Conservation (phyloP, 1,139 yeast genomes). For the Saccharomyces hybrid region DNA sequence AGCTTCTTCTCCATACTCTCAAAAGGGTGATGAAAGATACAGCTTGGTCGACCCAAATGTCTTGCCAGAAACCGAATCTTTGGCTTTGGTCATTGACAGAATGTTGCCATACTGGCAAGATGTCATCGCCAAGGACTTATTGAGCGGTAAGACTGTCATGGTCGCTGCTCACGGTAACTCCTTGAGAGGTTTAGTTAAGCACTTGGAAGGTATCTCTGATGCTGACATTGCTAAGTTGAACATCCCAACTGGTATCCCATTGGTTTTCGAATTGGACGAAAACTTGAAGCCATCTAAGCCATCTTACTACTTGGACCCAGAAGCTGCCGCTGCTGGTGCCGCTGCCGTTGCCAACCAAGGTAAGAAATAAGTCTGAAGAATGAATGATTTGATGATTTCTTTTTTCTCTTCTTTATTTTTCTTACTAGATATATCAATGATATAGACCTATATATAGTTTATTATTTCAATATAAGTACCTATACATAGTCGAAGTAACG, state of each 20-base stretch:
- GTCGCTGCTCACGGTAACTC: slow-evolving; percentile 99
- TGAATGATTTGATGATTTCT: neutral
- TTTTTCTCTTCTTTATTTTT: neutral
- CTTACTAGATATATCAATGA: neutral
- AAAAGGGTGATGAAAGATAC: slow-evolving; percentile 81
- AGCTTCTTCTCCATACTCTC: slow-evolving; percentile 74
- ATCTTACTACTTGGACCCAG: slow-evolving; percentile 96
- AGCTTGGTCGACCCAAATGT: slow-evolving; percentile 72
- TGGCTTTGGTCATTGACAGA: slow-evolving; percentile 93
- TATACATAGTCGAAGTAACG: neutral
- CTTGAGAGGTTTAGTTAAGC: slow-evolving; percentile 92
- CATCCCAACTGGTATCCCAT: slow-evolving; percentile 98
- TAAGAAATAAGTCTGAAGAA: slow-evolving; percentile 34
- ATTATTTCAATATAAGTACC: neutral
- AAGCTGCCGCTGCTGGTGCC: slow-evolving; percentile 99
- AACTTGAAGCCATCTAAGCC: slow-evolving; percentile 85
- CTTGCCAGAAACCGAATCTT: slow-evolving; percentile 90
- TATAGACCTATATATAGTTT: neutral
- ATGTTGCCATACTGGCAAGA: slow-evolving; percentile 97
- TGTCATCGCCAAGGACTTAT: slow-evolving; percentile 76
- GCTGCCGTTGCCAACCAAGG: slow-evolving; percentile 99
- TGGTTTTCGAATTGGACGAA: slow-evolving; percentile 91
- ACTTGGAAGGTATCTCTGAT: slow-evolving; percentile 90
- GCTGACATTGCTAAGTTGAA: slow-evolving; percentile 88
- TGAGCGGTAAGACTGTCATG: slow-evolving; percentile 82